Conservation (phyloP, 1,139 yeast species). For the Yamadazyma jaroonii region DNA sequence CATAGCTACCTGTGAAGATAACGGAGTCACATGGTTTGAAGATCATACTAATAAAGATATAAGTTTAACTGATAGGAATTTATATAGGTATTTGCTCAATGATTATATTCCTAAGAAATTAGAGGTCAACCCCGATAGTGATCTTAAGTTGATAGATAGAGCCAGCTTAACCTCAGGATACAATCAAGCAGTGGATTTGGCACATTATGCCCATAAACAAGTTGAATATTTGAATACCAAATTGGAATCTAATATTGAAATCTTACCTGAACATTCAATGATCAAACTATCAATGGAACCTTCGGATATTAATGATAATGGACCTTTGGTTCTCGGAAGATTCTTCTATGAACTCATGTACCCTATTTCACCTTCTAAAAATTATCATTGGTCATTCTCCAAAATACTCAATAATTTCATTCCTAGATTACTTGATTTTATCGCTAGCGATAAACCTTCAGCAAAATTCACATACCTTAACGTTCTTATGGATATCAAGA, state of each 20-base stretch:
- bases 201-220: slow-evolving; percentile 13
- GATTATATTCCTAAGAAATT: slow-evolving; percentile 22
- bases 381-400: slow-evolving; percentile 48
- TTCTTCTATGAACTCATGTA: slow-evolving; percentile 30
- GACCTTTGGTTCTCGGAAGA: slow-evolving; percentile 25
- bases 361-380: slow-evolving; percentile 37
- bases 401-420: slow-evolving; percentile 34
- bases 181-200: slow-evolving; percentile 14
- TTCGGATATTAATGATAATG: slow-evolving; percentile 8
- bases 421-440: slow-evolving; percentile 16
- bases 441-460: slow-evolving; percentile 6
- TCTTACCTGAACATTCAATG: slow-evolving; percentile 3
- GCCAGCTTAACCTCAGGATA: slow-evolving; percentile 16
- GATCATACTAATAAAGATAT: slow-evolving; percentile 62
- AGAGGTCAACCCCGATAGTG: slow-evolving; percentile 11
- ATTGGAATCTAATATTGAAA: slow-evolving; percentile 4
- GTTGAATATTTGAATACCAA: slow-evolving; percentile 10
- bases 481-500: slow-evolving; percentile 19
- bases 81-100: slow-evolving; percentile 32
- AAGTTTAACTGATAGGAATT: slow-evolving; percentile 54
- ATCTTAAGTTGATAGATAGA: slow-evolving; percentile 13
- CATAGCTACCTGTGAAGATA: slow-evolving; percentile 39
- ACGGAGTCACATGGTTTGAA: slow-evolving; percentile 58
- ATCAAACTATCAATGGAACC: not conserved
- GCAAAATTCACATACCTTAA: slow-evolving; percentile 19